A percentile compares a stretch with the other conserved stretches of the same genome.
Evolutionary conservation across 495 filamentous ascomycete species (phyloP).

Genomic region (Penicillium mononematosum): DNA sequence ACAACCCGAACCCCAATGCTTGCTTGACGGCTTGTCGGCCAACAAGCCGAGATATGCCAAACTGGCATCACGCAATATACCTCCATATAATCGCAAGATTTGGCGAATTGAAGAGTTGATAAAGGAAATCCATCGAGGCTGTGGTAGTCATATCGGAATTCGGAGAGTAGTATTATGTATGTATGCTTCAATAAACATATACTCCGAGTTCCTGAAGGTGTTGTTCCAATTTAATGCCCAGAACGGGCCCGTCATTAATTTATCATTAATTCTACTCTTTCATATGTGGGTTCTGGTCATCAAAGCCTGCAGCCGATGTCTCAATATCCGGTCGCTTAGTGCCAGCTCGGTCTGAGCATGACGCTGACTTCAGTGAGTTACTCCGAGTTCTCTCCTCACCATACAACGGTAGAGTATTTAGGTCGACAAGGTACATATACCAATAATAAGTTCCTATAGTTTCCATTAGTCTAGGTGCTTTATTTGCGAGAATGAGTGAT

Average conservation of each 20-base stretch:
- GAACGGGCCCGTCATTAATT: too few relatives aligned
- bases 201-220: background rate
- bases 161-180: background rate
- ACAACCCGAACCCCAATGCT: background rate
- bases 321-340: slow-evolving; percentile 29
- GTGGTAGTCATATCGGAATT: background rate
- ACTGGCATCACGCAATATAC: background rate
- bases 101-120: background rate
- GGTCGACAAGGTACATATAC: slow-evolving; percentile 47
- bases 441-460: slow-evolving; percentile 46
- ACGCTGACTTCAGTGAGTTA: slow-evolving; percentile 4
- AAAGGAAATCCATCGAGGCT: background rate
- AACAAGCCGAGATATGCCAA: background rate
- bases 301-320: slow-evolving; percentile 16
- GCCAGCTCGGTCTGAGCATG: slow-evolving; percentile 3
- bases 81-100: background rate
- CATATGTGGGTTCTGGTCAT: background rate
- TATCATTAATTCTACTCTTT: background rate
- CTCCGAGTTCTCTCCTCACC: slow-evolving; percentile 14
- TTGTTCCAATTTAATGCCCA: background rate
- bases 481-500: background rate
- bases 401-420: slow-evolving; percentile 24
- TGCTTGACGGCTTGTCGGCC: slow-evolving; percentile 1
- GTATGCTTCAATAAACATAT: background rate
- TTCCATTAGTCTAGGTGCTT: background rate